Base-by-base conservation (phyloP, 2,329 filamentous ascomycete genomes). In the Gaeumannomyces sp. region DNA sequence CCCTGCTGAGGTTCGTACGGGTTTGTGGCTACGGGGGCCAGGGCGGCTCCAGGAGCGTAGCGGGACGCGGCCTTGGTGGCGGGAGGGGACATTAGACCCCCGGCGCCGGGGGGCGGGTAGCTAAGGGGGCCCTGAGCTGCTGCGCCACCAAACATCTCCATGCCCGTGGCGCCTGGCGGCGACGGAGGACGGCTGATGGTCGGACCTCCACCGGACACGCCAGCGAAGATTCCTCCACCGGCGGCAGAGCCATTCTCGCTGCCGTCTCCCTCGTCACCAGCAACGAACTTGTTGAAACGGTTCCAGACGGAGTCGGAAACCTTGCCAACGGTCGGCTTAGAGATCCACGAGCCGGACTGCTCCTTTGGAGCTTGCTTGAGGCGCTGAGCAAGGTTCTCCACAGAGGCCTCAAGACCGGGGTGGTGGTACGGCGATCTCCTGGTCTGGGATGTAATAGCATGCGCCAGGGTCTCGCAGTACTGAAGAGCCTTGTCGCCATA, bases 261-360 rank as follows among this genome's bases (percentile, higher is more conserved):
- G 45, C 82, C 81, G 63, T 92, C 90, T 63, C 85, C 86, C 64
- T 98, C 94, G 66, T 97, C 94, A 19, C 95, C 96, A 63, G 91
- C 88, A 67, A 99, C 93, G 73, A 99, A 99, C 72, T 93, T 97
- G 77, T 93, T 98, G 78, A 99, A 97, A 66, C 90, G 92, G 68
- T 88, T 93, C 85, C 92, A 93, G 73, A 98, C 87, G 45, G 90
- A 92, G 67, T 90, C 93, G 2, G 93, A 95, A 0, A 98, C 92
- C 76, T 96, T 97, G 76, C 96, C 93, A 85, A 98, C 96, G 75
- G 88, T 97, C 8, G 94, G 93, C 75, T 95, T 97, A 1, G 92
- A 90, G 63, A 99, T 95, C 92, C 94, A 97, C 2, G 93, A 94
- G 27, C 86, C 88, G 8, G 88, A 89, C 64, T 85, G 88, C 69